Conservation (phyloP, 257 asterid genomes). For the Schizonepeta tenuifolia region DNA sequence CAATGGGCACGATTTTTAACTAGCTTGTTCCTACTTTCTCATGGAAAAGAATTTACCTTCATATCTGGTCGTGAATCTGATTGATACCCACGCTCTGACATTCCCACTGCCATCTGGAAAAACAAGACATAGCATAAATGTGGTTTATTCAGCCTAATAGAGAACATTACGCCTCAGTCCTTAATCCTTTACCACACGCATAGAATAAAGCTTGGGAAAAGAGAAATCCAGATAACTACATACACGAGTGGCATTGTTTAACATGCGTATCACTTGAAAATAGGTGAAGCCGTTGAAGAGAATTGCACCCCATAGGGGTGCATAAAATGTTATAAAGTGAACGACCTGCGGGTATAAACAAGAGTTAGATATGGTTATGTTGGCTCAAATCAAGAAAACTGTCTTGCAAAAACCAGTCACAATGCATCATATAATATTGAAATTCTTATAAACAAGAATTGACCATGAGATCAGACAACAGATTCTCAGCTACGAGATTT, state of each 20-base stretch:
- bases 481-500: neutral
- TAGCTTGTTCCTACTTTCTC: constrained; percentile 8
- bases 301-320: constrained; percentile 98
- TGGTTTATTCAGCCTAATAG: constrained; percentile 26
- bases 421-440: neutral
- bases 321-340: constrained; percentile 89
- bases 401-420: neutral
- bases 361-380: constrained; percentile 22
- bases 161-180: constrained; percentile 22
- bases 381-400: neutral
- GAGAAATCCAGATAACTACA: constrained; percentile 40
- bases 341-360: constrained; percentile 63
- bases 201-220: constrained; percentile 18
- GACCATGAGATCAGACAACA: neutral
- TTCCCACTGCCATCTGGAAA: constrained; percentile 93
- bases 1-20: constrained; percentile 1
- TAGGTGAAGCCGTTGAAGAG: constrained; percentile 95
- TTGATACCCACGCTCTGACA: constrained; percentile 80
- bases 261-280: constrained; percentile 98
- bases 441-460: constrained; percentile 11
- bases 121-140: constrained; percentile 33
- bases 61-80: constrained; percentile 79
- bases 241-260: constrained; percentile 98
- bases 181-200: constrained; percentile 26
- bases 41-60: constrained; percentile 53